Percentiles rank a stretch among this genome's conserved stretches.
phyloP scores from a whole-genome alignment of 2,329 filamentous ascomycete species.

The Aspergillus sp. region DNA sequence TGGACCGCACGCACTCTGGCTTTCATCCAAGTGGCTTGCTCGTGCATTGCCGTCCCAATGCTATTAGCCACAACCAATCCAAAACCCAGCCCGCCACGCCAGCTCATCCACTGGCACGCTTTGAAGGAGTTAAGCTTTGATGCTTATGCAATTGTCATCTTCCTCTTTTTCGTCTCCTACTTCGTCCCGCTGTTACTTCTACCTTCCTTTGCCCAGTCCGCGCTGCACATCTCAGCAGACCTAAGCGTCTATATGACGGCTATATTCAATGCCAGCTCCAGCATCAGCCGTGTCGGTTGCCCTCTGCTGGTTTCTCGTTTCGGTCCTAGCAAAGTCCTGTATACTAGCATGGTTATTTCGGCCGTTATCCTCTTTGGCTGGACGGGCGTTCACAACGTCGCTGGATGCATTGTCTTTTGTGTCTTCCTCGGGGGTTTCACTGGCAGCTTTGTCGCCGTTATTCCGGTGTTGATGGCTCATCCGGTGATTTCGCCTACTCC shows the following conservation, averaged over 20 bases:
- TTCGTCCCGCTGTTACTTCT: slow-evolving; percentile 13
- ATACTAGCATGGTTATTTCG: background rate
- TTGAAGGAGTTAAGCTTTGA: slow-evolving; percentile 8
- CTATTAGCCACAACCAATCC: slow-evolving; percentile 7
- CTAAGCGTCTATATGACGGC: slow-evolving; percentile 10
- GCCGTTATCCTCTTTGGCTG: slow-evolving; percentile 11
- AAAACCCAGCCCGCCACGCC: slow-evolving; percentile 1
- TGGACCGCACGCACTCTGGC: slow-evolving; percentile 11
- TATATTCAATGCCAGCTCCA: slow-evolving; percentile 11
- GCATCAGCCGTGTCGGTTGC: slow-evolving; percentile 1
- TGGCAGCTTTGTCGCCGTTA: slow-evolving; percentile 7
- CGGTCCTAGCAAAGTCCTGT: background rate
- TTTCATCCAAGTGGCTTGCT: slow-evolving; percentile 13
- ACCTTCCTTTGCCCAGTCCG: slow-evolving; percentile 4
- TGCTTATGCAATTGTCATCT: slow-evolving; percentile 2
- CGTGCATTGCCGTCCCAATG: slow-evolving; percentile 8
- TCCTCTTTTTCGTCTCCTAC: slow-evolving; percentile 15
- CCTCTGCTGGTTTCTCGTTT: slow-evolving; percentile 1
- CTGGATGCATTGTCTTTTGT: background rate
- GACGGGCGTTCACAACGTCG: slow-evolving; percentile 6
- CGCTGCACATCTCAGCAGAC: background rate
- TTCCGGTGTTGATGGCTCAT: slow-evolving; percentile 14
- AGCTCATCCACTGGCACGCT: slow-evolving; percentile 11
- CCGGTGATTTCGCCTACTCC: slow-evolving; percentile 11
- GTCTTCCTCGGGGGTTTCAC: slow-evolving; percentile 9